phyloP scores from a whole-genome alignment of 352 stramenopile species.

The Phytophthora pisi region DNA sequence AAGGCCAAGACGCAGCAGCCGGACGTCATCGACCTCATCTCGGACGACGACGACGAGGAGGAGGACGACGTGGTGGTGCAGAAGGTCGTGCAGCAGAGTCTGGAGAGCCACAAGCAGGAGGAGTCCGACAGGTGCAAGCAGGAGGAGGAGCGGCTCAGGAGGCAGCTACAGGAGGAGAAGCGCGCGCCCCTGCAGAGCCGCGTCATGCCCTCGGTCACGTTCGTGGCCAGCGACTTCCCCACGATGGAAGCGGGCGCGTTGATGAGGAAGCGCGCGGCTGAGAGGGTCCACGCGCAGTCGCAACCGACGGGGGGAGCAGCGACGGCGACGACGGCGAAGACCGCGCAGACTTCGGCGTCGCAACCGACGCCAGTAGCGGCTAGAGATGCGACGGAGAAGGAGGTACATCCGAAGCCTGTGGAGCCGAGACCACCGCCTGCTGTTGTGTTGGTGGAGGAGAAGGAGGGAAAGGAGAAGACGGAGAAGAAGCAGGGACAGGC shows the following conservation, averaged over 20 bases:
- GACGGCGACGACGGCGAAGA: neutral
- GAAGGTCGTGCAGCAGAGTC: constrained; percentile 3
- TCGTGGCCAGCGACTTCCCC: constrained; percentile 43
- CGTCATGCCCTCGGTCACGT: constrained; percentile 31
- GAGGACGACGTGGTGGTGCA: constrained; percentile 13
- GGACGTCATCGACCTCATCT: constrained; percentile 36
- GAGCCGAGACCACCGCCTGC: constrained; percentile 11
- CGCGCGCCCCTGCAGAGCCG: constrained; percentile 31
- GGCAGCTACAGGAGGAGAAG: neutral
- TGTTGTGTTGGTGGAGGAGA: neutral
- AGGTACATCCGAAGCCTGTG: constrained; percentile 1
- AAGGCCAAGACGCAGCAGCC: constrained; percentile 1
- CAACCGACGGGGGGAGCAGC: neutral
- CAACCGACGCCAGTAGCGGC: neutral
- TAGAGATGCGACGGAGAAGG: neutral
- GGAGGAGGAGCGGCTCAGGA: neutral
- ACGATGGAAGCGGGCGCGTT: constrained; percentile 18
- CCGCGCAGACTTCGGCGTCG: neutral
- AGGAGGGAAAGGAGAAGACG: neutral
- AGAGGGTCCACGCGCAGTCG: neutral
- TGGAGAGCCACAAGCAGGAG: neutral
- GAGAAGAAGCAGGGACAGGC: neutral
- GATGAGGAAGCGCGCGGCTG: constrained; percentile 24
- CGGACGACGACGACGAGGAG: constrained; percentile 17
- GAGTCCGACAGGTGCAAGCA: neutral